Evolutionary conservation across 805 yeast species (phyloP).

Genomic region (Kodamaea nitidulidarum): DNA sequence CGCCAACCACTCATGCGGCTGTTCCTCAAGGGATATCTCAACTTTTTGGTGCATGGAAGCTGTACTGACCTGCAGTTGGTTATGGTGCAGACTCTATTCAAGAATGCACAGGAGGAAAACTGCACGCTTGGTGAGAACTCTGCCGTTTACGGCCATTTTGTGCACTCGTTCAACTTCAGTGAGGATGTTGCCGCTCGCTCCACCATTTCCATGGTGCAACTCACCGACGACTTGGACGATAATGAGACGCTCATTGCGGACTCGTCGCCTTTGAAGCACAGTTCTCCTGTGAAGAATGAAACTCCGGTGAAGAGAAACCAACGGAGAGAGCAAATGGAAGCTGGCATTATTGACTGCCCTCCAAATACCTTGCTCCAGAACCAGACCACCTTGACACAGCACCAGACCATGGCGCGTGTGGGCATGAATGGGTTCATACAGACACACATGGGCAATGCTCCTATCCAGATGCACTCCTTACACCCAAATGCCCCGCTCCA

Average conservation of each 20-base stretch:
- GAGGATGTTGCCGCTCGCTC: slow-evolving; percentile 9
- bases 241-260: slow-evolving; percentile 40
- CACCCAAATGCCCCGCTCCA: too few species aligned
- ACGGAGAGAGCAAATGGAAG: background rate
- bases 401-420: too few species aligned
- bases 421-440: too few species aligned
- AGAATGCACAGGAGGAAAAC: slow-evolving; percentile 13
- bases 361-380: too few species aligned
- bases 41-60: slow-evolving; percentile 32
- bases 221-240: slow-evolving; percentile 23
- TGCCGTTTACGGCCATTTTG: slow-evolving; percentile 19
- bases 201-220: slow-evolving; percentile 11
- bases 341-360: too few species aligned
- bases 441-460: too few species aligned
- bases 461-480: too few species aligned
- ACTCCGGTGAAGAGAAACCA: background rate
- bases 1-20: slow-evolving; percentile 31
- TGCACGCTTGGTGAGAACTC: slow-evolving; percentile 9
- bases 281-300: background rate
- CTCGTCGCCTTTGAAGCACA: slow-evolving; percentile 31
- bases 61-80: slow-evolving; percentile 18
- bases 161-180: slow-evolving; percentile 20
- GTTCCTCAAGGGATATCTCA: slow-evolving; percentile 38
- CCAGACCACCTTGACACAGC: too few species aligned
- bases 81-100: slow-evolving; percentile 31